Percentiles rank a stretch among this genome's conserved stretches.
Conservation (phyloP, 192 early-diverging fungal genomes). For the Phycomyces nitens region DNA sequence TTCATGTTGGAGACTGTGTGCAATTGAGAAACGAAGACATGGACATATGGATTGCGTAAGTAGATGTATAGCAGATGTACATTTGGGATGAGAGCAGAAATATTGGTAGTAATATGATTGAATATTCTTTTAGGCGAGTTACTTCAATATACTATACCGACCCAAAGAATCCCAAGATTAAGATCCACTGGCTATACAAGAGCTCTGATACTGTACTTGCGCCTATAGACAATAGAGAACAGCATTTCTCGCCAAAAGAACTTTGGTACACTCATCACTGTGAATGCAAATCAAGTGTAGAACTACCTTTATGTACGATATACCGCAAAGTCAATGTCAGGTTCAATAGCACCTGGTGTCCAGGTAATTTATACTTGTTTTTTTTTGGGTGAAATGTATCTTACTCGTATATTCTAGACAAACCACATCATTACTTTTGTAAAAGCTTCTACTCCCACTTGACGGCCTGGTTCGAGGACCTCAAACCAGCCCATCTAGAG, state of each 20-base stretch:
- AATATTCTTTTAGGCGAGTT: background rate
- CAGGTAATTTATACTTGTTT: background rate
- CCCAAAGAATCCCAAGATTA: background rate
- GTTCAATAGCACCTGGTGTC: background rate
- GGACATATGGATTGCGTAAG: slow-evolving; percentile 7
- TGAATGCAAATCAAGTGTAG: background rate
- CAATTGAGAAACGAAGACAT: background rate
- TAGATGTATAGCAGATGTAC: background rate
- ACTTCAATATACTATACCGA: background rate
- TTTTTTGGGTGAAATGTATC: background rate
- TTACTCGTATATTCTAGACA: background rate
- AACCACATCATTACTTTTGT: slow-evolving; percentile 9
- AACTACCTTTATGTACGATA: background rate
- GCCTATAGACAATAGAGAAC: background rate
- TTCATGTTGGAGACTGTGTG: slow-evolving; percentile 7
- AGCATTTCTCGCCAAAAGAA: background rate
- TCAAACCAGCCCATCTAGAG: background rate
- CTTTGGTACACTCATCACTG: slow-evolving; percentile 20
- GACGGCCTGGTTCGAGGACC: slow-evolving; percentile 1
- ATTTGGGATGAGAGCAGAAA: no score
- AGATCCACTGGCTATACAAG: slow-evolving; percentile 10
- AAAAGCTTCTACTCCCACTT: slow-evolving; percentile 7
- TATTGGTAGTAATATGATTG: no score
- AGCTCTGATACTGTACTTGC: slow-evolving; percentile 1
- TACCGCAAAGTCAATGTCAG: slow-evolving; percentile 10